phyloP scores from a whole-genome alignment of 2,329 filamentous ascomycete genomes.

The Pseudogymnoascus sp. region DNA sequence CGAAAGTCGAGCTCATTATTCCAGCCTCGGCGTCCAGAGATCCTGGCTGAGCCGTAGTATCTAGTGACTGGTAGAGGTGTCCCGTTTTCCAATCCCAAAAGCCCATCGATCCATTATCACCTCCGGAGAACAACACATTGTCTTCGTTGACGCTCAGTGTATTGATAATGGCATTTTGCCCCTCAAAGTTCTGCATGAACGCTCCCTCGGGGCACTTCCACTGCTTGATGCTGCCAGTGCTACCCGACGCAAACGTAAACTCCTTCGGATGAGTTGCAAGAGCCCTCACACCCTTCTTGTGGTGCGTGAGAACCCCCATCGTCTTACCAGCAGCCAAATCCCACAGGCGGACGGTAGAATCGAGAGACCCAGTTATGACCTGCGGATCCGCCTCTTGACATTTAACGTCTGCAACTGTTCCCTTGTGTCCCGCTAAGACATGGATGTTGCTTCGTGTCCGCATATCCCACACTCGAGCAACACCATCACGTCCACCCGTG shows the following conservation, averaged over 20 bases:
- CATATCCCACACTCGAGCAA: constrained; percentile 97
- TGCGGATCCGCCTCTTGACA: constrained; percentile 97
- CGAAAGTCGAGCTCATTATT: constrained; percentile 90
- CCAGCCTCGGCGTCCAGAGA: constrained; percentile 90
- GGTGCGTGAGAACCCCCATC: constrained; percentile 91
- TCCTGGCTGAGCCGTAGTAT: constrained; percentile 89
- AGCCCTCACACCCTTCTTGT: constrained; percentile 92
- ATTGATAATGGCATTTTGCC: constrained; percentile 95
- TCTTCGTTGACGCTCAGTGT: constrained; percentile 88
- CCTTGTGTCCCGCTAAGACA: constrained; percentile 83
- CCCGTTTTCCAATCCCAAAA: constrained; percentile 99
- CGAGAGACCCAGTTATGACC: constrained; percentile 86
- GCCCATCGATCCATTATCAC: constrained; percentile 89
- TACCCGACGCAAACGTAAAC: constrained; percentile 92
- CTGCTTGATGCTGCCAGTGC: constrained; percentile 92
- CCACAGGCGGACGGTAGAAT: constrained; percentile 87
- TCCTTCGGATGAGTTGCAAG: constrained; percentile 81
- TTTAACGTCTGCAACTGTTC: constrained; percentile 79
- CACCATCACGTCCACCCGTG: constrained; percentile 89
- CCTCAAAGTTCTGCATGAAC: constrained; percentile 99
- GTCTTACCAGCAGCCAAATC: constrained; percentile 93
- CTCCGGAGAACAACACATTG: constrained; percentile 89
- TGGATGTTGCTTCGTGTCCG: constrained; percentile 92
- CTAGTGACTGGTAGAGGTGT: constrained; percentile 79
- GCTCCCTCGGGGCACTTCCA: constrained; percentile 98